phyloP scores from a whole-genome alignment of 768 basidiomycete genomes.

The Collybiopsis luxurians region DNA sequence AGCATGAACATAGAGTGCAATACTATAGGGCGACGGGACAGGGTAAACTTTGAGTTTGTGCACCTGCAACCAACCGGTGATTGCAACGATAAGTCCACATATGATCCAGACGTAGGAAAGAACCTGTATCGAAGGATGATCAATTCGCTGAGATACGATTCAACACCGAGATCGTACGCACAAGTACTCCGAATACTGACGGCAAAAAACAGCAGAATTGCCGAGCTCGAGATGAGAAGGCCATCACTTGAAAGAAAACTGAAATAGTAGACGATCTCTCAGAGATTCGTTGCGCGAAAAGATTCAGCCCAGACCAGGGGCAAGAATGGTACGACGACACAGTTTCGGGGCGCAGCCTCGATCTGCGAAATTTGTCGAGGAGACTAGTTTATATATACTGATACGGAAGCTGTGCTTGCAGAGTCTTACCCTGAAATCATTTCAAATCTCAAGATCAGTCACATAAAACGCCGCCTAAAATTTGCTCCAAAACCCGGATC shows the following conservation, averaged over 20 bases:
- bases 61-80: conserved; percentile 46
- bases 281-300: conserved; percentile 5
- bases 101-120: conserved; percentile 41
- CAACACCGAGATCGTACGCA: not conserved
- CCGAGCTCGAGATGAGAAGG: conserved; percentile 2
- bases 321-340: not conserved
- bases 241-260: conserved; percentile 1
- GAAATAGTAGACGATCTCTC: conserved; percentile 1
- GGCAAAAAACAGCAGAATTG: not conserved
- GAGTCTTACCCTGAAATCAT: no score
- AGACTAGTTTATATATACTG: not conserved
- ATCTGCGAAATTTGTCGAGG: not conserved
- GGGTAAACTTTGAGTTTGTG: conserved; percentile 39
- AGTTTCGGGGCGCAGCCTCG: conserved; percentile 7
- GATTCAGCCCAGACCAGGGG: conserved; percentile 7
- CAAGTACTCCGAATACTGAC: not conserved
- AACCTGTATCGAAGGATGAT: conserved; percentile 20
- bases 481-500: no score
- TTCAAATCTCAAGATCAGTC: no score
- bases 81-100: conserved; percentile 42
- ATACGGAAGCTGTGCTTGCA: not conserved
- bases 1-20: conserved; percentile 46
- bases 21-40: conserved; percentile 32
- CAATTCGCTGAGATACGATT: no score
- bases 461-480: no score